These are phyloP conservation scores for Knoxdaviesia capensis DNA, from an alignment of 2,329 filamentous ascomycete species.

Conservation along the genomic window DNA sequence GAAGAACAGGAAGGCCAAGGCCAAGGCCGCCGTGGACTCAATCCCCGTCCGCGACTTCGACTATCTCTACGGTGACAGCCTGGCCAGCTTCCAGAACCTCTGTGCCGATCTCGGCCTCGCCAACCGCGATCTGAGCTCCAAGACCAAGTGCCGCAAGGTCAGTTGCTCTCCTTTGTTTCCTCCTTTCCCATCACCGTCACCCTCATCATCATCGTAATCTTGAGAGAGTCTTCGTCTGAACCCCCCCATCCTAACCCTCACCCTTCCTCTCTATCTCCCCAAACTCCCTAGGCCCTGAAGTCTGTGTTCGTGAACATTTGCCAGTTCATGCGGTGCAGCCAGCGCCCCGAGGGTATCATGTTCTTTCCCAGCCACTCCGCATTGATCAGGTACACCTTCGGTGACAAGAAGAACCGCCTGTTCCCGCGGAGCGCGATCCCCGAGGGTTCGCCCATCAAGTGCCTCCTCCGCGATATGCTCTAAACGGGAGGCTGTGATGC, in stretches of 20 bases:
- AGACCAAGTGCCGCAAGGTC: slow-evolving; percentile 24
- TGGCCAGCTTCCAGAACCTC: slow-evolving; percentile 23
- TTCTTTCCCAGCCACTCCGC: slow-evolving; percentile 13
- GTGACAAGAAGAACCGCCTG: slow-evolving; percentile 11
- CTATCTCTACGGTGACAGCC: slow-evolving; percentile 12
- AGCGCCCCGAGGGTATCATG: slow-evolving; percentile 8
- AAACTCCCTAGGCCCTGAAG: slow-evolving; percentile 9
- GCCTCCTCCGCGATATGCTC: slow-evolving; percentile 16
- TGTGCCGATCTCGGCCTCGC: slow-evolving; percentile 21
- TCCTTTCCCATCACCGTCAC: not conserved
- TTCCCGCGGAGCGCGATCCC: slow-evolving; percentile 24
- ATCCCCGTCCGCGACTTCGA: not conserved
- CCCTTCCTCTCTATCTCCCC: too few species aligned
- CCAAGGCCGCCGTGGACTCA: not conserved
- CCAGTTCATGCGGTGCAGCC: slow-evolving; percentile 22
- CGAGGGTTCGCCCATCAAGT: slow-evolving; percentile 17
- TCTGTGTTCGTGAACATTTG: slow-evolving; percentile 25
- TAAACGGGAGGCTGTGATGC: not conserved
- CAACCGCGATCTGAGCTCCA: slow-evolving; percentile 15
- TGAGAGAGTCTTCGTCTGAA: too few species aligned
- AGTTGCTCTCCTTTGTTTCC: slow-evolving; percentile 1
- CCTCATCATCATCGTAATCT: too few species aligned
- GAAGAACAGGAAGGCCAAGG: not conserved
- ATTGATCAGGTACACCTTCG: slow-evolving; percentile 17
- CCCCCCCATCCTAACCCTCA: too few species aligned